Base-by-base conservation (phyloP, 208 protist genomes). In the Vickermania ingenoplastis region DNA sequence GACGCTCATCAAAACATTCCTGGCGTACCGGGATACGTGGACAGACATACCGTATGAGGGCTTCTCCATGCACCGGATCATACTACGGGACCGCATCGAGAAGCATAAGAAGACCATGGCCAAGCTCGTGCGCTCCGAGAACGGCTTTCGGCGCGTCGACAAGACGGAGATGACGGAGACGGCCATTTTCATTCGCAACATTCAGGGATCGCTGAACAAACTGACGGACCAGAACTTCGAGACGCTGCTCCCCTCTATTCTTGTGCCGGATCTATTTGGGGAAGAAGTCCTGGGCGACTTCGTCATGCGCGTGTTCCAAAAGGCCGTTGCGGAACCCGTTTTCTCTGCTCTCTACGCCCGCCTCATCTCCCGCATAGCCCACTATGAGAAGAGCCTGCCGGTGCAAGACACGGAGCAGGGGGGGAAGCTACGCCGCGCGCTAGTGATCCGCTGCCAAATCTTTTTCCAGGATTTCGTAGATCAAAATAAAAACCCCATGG, bases 11-110 rank as follows among this genome's bases (percentile, higher is more conserved):
- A 81, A 71, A 50, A 74, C 86, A 45, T 74, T 95, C 41, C 77
- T 95, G 14, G 80, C 78, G 26, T 95, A 83, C 60, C 78, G 88
- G 59, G 88, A 95, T 62, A 95, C 85, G 1, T 95, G 81, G 81
- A 82, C 55, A 21, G 67, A 77, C 50, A 67, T 67, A 25, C 75
- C 73, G 11, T 59, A 65, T 22, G 73, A 79, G 7, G 77, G 73
- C 63, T 94, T 94, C 63, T 92, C 84, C 4, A 63, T 94, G 23
- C 70, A 80, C 57, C 71, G 73, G 22, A 73, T 89, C 51, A 60
- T 94, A 48, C 67, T 77, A 22, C 61, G 45, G 28, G 76, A 73
- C 1, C 77, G 75, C 31, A 65, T 75, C 25, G 81, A 82, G 52
- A 77, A 77, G 54, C 69, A 78, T 56, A 79, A 80, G 61, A 86